Percentiles rank a stretch among this genome's conserved stretches.
phyloP scores from a whole-genome alignment of 352 stramenopile genomes.

The Peronosclerospora sorghi region DNA sequence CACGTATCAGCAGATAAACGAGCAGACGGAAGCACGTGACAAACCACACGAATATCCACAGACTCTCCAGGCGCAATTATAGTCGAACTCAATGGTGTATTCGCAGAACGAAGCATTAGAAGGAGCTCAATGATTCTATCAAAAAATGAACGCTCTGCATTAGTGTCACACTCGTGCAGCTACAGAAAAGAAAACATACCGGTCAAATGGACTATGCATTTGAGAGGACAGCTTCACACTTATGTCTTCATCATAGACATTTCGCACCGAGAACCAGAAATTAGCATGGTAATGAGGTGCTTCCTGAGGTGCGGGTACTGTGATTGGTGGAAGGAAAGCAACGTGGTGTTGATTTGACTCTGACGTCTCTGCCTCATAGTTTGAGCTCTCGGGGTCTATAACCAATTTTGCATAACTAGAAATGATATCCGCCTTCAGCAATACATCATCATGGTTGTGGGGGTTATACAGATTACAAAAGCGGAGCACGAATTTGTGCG shows the following conservation, averaged over 20 bases:
- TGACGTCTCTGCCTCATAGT: conserved; percentile 17
- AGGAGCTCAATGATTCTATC: conserved; percentile 58
- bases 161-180: conserved; percentile 1
- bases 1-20: conserved; percentile 39
- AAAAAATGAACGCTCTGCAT: background rate
- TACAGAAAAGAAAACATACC: conserved; percentile 20
- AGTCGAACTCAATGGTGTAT: conserved; percentile 57
- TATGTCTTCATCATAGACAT: conserved; percentile 82
- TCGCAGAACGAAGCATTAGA: conserved; percentile 72
- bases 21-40: conserved; percentile 53
- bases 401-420: conserved; percentile 76
- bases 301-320: conserved; percentile 50
- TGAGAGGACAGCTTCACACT: conserved; percentile 47
- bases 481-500: conserved; percentile 45
- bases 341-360: conserved; percentile 30
- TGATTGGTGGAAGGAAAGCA: conserved; percentile 63
- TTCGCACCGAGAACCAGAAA: conserved; percentile 80
- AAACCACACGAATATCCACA: conserved; percentile 76
- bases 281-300: conserved; percentile 38
- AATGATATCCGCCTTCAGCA: conserved; percentile 62
- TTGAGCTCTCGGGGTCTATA: conserved; percentile 65
- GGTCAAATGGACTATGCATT: conserved; percentile 28
- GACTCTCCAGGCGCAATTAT: conserved; percentile 66
- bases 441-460: conserved; percentile 60
- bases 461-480: conserved; percentile 77